Evolutionary conservation across 2,329 filamentous ascomycete species (phyloP), one percentile per base, ranked within the genome.

Genomic region (Diaporthe citri): DNA sequence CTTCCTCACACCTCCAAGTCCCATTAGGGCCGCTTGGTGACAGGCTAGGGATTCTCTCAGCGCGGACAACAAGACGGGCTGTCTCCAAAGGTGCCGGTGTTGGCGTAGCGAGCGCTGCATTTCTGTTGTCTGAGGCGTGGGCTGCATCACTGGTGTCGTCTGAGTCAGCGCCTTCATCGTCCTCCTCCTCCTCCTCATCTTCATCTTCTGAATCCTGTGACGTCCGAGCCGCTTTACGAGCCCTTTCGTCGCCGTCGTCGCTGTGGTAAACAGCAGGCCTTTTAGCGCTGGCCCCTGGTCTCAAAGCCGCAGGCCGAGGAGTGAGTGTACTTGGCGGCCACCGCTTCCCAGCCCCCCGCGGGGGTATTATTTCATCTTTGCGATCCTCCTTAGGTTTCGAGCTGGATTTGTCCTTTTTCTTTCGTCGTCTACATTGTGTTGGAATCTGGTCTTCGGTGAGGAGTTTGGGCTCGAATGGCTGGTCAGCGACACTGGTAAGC

Each of bases 1-100:
- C 89, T 76, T 93, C 87, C 6, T 88, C 88, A 79, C 93, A 95
- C 1, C 85, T 85, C 93, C 93, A 95, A 0, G 90, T 91, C 71
- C 92, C 89, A 75, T 91, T 87, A 0, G 90, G 89, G 0, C 90
- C 91, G 46, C 87, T 85, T 0, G 90, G 86, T 4, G 81, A 82
- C 10, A 84, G 83, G 5, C 87, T 86, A 0, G 88, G 89, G 15
- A 90, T 78, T 64, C 82, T 86, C 72, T 90, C 88, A 7, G 88
- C 84, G 36, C 85, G 85, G 13, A 90, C 83, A 17, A 88, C 84
- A 22, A 91, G 80, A 62, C 83, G 85, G 64, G 86, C 80, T 3
- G 82, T 82, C 48, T 79, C 78, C 36, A 78, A 75, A 7, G 60
- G 75, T 52, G 60, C 79, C 62, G 74, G 79, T 46, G 48, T 76